Conservation (phyloP, 1,284 basidiomycete species). For the Moesziomyces sp. region DNA sequence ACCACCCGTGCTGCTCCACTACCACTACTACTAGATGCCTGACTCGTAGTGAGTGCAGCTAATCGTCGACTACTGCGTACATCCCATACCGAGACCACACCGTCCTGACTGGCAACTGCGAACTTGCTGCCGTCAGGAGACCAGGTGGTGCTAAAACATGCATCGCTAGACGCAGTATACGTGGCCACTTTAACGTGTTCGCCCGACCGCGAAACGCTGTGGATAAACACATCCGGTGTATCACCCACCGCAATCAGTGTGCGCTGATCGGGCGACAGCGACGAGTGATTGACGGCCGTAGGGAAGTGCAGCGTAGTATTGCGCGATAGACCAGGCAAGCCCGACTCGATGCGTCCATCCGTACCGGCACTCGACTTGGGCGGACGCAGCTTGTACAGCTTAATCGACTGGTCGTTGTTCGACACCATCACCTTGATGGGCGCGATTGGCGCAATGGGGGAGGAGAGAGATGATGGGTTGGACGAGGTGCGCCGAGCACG, state of each 20-base stretch:
- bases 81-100: slow-evolving; percentile 75
- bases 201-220: slow-evolving; percentile 34
- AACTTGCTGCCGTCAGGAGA: slow-evolving; percentile 82
- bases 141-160: slow-evolving; percentile 85
- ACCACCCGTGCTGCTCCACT: slow-evolving; percentile 52
- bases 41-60: slow-evolving; percentile 47
- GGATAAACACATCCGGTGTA: slow-evolving; percentile 78
- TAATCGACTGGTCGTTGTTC: slow-evolving; percentile 83
- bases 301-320: slow-evolving; percentile 45
- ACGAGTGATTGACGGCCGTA: slow-evolving; percentile 54
- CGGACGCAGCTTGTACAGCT: slow-evolving; percentile 70
- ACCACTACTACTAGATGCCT: slow-evolving; percentile 20
- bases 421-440: slow-evolving; percentile 74
- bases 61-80: slow-evolving; percentile 63
- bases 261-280: slow-evolving; percentile 81
- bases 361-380: slow-evolving; percentile 59
- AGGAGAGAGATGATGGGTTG: neutral
- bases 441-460: neutral
- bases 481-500: neutral
- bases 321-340: slow-evolving; percentile 73
- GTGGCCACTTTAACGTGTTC: slow-evolving; percentile 48
- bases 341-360: slow-evolving; percentile 56
- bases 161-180: slow-evolving; percentile 68
- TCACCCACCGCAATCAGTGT: slow-evolving; percentile 87
- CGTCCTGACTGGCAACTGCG: slow-evolving; percentile 86